These are phyloP conservation scores for Phytophthora vignae DNA, from an alignment of 352 stramenopile species.

Conservation along the genomic window DNA sequence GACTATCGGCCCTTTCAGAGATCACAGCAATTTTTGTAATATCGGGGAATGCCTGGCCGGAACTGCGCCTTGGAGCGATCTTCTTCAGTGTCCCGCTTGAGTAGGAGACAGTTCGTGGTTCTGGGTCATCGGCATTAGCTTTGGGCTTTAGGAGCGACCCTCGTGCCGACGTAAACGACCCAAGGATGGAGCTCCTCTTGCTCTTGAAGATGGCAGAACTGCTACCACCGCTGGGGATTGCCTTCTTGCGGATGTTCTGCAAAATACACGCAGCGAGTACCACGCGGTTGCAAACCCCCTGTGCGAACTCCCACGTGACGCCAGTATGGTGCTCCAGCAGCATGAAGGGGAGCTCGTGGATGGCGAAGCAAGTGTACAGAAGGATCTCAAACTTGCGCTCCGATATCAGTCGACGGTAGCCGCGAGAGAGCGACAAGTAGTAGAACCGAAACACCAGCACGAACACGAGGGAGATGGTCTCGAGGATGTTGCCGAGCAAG, in stretches of 20 bases:
- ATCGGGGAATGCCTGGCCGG: neutral
- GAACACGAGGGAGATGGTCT: constrained; percentile 31
- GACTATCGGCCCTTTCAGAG: neutral
- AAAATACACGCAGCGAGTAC: constrained; percentile 27
- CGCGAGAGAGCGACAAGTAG: constrained; percentile 30
- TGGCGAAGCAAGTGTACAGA: constrained; percentile 19
- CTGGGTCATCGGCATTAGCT: neutral
- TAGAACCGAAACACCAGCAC: constrained; percentile 42
- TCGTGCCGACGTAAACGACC: neutral
- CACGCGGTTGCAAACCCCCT: constrained; percentile 21
- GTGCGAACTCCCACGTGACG: constrained; percentile 28
- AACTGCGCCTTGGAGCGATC: neutral
- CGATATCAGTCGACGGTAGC: constrained; percentile 7
- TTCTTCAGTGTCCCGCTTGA: neutral
- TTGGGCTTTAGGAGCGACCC: neutral
- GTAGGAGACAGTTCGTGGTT: no score
- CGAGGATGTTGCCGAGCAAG: constrained; percentile 18
- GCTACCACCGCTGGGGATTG: neutral
- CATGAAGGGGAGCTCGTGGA: constrained; percentile 28
- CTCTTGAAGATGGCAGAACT: constrained; percentile 2
- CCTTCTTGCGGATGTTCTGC: constrained; percentile 19
- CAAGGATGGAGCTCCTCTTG: constrained; percentile 6
- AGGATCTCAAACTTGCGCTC: constrained; percentile 30
- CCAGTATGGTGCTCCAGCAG: constrained; percentile 20
- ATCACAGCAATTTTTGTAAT: constrained; percentile 4